Percentiles rank a stretch among this genome's conserved stretches.
Evolutionary conservation across 176 grass and related monocot species (phyloP).

Genomic region (Lolium multiflorum): DNA sequence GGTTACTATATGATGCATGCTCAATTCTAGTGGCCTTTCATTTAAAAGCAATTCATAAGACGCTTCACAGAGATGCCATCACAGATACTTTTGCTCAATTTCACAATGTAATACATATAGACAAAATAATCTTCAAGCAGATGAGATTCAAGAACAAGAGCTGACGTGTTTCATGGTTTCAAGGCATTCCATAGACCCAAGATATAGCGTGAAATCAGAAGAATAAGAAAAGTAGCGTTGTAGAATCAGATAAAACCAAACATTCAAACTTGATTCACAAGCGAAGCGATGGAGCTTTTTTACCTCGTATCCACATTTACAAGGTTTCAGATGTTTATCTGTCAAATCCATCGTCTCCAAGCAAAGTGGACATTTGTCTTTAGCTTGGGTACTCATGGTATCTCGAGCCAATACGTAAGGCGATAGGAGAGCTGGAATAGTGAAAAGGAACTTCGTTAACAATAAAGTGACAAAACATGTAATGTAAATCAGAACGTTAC

Average conservation of each 20-base stretch:
- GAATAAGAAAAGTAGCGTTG: no score
- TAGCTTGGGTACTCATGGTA: constrained; percentile 58
- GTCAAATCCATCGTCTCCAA: constrained; percentile 63
- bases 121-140: constrained; percentile 29
- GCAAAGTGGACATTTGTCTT: constrained; percentile 63
- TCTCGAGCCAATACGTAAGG: constrained; percentile 22
- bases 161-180: background rate
- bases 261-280: constrained; percentile 12
- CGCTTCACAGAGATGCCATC: background rate
- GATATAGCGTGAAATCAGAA: constrained; percentile 23
- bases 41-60: background rate
- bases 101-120: constrained; percentile 5
- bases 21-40: background rate
- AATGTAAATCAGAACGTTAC: background rate
- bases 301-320: constrained; percentile 81
- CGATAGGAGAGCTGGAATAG: constrained; percentile 33
- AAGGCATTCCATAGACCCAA: constrained; percentile 8
- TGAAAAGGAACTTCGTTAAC: background rate
- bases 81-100: constrained; percentile 19
- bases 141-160: constrained; percentile 11
- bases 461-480: background rate
- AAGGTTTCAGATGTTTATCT: constrained; percentile 73
- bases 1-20: background rate
- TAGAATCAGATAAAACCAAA: background rate
- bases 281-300: constrained; percentile 4